Conservation (phyloP, 139 green algal genomes). For the Tetradesmus lagerheimii region DNA sequence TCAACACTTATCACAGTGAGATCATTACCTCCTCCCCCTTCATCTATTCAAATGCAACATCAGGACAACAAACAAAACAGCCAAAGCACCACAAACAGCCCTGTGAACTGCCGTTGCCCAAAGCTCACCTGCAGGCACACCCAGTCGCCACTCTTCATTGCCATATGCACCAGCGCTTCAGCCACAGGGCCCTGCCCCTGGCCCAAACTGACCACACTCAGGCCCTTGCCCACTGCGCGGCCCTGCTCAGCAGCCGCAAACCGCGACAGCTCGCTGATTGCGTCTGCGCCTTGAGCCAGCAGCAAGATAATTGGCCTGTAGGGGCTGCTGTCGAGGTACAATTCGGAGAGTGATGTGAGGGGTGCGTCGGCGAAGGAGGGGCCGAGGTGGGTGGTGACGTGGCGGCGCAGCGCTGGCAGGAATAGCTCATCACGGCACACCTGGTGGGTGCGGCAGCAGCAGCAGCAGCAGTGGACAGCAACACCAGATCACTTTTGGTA, state of each 20-base stretch:
- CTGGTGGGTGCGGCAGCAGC: not conserved
- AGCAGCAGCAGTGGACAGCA: not conserved
- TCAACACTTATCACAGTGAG: too few relatives aligned
- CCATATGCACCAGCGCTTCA: conserved; percentile 76
- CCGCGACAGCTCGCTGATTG: conserved; percentile 71
- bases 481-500: too few relatives aligned
- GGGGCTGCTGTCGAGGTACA: conserved; percentile 77
- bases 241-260: conserved; percentile 68
- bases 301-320: conserved; percentile 85
- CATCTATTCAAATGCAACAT: too few relatives aligned
- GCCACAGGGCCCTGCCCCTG: conserved; percentile 88
- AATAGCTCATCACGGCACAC: not conserved
- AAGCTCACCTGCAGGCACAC: conserved; percentile 76
- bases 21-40: too few relatives aligned
- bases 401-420: conserved; percentile 28
- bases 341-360: conserved; percentile 68
- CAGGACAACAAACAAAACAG: not conserved
- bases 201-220: conserved; percentile 80
- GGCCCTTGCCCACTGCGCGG: conserved; percentile 35
- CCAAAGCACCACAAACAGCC: too few relatives aligned
- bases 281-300: conserved; percentile 80
- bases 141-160: conserved; percentile 80
- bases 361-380: conserved; percentile 69
- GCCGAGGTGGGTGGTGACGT: conserved; percentile 64
- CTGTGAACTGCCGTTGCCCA: too few relatives aligned